A percentile compares a stretch with the other conserved stretches of the same genome.
phyloP scores from a whole-genome alignment of 371 early-diverging fungal genomes.

The Gilbertella persicaria region DNA sequence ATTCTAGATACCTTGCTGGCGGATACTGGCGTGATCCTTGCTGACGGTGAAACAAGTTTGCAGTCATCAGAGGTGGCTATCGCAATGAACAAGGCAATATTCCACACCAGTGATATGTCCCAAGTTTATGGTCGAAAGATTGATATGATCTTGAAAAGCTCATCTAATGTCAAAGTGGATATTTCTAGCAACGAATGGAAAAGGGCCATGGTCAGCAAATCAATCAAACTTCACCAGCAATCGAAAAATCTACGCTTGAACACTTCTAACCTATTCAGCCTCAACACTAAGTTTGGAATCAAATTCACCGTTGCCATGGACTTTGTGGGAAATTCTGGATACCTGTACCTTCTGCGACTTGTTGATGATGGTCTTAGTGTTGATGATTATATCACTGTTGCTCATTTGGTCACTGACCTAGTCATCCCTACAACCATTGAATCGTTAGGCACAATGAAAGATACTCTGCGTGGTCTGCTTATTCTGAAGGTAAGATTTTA shows the following conservation, averaged over 20 bases:
- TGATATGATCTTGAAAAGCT: slow-evolving; percentile 14
- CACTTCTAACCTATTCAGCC: too few relatives aligned
- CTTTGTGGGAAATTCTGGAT: slow-evolving; percentile 16
- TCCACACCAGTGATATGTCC: slow-evolving; percentile 18
- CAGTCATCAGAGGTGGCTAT: slow-evolving; percentile 11
- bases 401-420: slow-evolving; percentile 15
- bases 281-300: too few relatives aligned
- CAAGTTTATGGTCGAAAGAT: slow-evolving; percentile 11
- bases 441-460: slow-evolving; percentile 14
- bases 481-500: slow-evolving; percentile 9
- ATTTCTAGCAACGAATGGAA: slow-evolving; percentile 17
- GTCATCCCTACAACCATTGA: slow-evolving; percentile 15
- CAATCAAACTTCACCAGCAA: too few relatives aligned
- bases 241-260: too few relatives aligned
- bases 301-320: slow-evolving; percentile 13
- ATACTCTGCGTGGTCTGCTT: slow-evolving; percentile 13
- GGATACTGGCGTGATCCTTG: slow-evolving; percentile 18
- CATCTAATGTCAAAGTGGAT: slow-evolving; percentile 18
- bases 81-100: slow-evolving; percentile 4
- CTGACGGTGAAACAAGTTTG: too few relatives aligned
- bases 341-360: slow-evolving; percentile 16
- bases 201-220: slow-evolving; percentile 14
- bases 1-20: slow-evolving; percentile 15
- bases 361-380: slow-evolving; percentile 12
- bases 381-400: slow-evolving; percentile 13